Base-by-base conservation (phyloP, 2,329 filamentous ascomycete genomes). In the Fusarium protoensiforme region DNA sequence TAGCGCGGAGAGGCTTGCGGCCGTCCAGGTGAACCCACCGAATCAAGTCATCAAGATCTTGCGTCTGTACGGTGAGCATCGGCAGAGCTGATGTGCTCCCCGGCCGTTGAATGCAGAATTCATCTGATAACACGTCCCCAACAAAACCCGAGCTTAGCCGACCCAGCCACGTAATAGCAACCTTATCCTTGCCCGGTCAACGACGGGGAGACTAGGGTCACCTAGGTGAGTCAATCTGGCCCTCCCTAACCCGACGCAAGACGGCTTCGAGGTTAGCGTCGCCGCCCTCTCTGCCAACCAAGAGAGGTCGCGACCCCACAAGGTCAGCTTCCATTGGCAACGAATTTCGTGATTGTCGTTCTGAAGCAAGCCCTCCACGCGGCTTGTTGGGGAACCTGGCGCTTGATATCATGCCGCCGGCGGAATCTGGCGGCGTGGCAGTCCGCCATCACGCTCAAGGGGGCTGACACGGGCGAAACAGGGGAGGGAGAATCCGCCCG, bases 81-180 rank as follows among this genome's bases (percentile, higher is more conserved):
- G 46, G 46, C 46, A 56, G 22, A 56, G 33, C 60, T 43, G 27
- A 16, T 33, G 27, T 14, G 20, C 20, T 35, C 10, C 31, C 35
- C 43, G 9, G 27, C 27, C 46, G 33, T 41, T 8, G 9, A 22
- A 29, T 43, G 14, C 31, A 41, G 11, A 27, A 14, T 31, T n/a
- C 56, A 31, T 29, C 57, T 29, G 27, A 46, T 43, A 59, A 56
- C 51, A 36, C 6, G 51, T 11, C 9, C 64, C 61, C 71, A 74
- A 65, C 71, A 62, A 54, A 74, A 68, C 16, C 71, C 71, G 64
- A 74, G 29, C 57, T 10, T 72, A 73, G 31, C 71, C 71, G 71
- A 72, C 27, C n/a, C 27, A 60, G 38, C 38, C 64, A 61, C 63
- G 67, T 62, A 73, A 64, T 59, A 51, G 67, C 61, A 5, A 29